Conservation (phyloP, 257 asterid genomes). For the Fraxinus americana region DNA sequence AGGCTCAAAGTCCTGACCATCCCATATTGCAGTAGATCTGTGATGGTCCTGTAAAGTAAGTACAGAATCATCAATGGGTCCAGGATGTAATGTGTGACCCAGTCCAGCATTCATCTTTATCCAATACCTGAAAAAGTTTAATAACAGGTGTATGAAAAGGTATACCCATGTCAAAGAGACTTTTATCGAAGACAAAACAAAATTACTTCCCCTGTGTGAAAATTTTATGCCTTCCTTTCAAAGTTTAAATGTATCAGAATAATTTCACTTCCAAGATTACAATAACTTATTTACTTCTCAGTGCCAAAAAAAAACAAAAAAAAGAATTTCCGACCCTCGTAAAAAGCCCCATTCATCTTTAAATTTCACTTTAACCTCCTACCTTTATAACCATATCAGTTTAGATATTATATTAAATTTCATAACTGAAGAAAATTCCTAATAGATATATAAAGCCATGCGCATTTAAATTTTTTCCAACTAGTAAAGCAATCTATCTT, state of each 20-base stretch:
- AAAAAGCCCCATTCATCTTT: background rate
- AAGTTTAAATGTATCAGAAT: background rate
- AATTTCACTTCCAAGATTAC: background rate
- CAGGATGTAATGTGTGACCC: conserved; percentile 67
- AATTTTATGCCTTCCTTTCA: background rate
- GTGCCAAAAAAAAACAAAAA: background rate
- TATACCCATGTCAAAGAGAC: conserved; percentile 4
- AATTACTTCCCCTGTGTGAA: background rate
- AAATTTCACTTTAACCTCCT: background rate
- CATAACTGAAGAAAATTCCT: background rate
- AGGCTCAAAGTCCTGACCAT: conserved; percentile 76
- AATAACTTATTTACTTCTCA: background rate
- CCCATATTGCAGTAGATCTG: conserved; percentile 75
- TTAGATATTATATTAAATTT: background rate
- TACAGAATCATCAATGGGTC: conserved; percentile 69
- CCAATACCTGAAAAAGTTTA: conserved; percentile 25
- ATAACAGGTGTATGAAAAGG: conserved; percentile 1
- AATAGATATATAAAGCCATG: background rate
- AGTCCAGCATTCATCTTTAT: conserved; percentile 47
- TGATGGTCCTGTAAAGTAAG: conserved; percentile 74
- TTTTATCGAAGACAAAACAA: background rate
- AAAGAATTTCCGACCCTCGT: background rate
- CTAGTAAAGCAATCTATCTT: background rate
- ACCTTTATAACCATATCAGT: background rate
- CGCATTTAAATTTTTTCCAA: background rate